Evolutionary conservation across 2,329 filamentous ascomycete species (phyloP).

Genomic region (Fusarium secorum): DNA sequence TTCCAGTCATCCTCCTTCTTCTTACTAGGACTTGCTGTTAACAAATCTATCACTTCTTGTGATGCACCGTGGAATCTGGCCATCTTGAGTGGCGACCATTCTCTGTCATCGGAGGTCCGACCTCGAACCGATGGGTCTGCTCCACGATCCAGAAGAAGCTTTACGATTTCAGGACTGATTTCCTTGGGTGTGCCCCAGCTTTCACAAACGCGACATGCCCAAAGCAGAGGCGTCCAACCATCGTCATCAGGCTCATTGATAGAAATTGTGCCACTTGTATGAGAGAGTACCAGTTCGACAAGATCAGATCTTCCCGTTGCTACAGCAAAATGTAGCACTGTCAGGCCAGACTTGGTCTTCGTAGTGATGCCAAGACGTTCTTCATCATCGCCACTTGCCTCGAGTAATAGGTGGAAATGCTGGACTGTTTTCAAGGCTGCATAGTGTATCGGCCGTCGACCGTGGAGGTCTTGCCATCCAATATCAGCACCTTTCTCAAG

Average conservation of each 20-base stretch:
- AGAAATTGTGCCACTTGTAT: not conserved
- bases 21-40: not conserved
- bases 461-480: not conserved
- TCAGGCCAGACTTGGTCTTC: not conserved
- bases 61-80: not conserved
- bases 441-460: not conserved
- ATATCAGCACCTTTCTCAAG: not conserved
- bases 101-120: not conserved
- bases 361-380: not conserved
- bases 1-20: not conserved
- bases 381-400: not conserved
- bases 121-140: not conserved
- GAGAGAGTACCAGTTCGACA: not conserved
- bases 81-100: not conserved
- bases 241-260: not conserved
- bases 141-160: not conserved
- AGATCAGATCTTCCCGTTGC: not conserved
- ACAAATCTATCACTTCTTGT: not conserved
- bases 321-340: not conserved
- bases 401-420: not conserved
- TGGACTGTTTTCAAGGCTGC: not conserved
- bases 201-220: not conserved
- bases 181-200: not conserved
- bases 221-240: not conserved
- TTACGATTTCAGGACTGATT: not conserved